Percentiles rank a stretch among this genome's conserved stretches.
Conservation (phyloP, 495 filamentous ascomycete genomes). For the Penicillium longicatenatum region DNA sequence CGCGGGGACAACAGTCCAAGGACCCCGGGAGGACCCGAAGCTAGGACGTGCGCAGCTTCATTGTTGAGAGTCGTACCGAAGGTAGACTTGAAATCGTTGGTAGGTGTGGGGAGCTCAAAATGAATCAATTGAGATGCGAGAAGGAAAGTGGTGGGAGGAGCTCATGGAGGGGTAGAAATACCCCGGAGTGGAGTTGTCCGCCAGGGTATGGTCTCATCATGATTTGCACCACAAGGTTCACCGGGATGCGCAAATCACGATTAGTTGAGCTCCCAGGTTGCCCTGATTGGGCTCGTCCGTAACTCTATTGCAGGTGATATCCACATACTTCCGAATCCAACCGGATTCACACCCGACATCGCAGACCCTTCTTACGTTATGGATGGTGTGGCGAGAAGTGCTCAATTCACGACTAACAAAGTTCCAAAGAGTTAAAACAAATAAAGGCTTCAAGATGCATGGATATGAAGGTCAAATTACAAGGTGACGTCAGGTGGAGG, state of each 20-base stretch:
- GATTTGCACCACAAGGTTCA: slow-evolving; percentile 15
- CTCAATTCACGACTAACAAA: slow-evolving; percentile 2
- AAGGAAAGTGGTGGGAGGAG: not conserved
- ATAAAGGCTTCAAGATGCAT: slow-evolving; percentile 18
- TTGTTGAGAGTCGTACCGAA: slow-evolving; percentile 42
- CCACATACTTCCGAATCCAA: slow-evolving; percentile 22
- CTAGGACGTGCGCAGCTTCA: slow-evolving; percentile 38
- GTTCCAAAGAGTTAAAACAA: slow-evolving; percentile 12
- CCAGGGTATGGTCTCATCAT: slow-evolving; percentile 12
- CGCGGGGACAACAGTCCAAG: slow-evolving; percentile 33
- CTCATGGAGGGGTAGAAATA: slow-evolving; percentile 27
- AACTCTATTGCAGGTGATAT: slow-evolving; percentile 14
- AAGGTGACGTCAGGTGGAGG: slow-evolving; percentile 8
- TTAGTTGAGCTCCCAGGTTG: not conserved
- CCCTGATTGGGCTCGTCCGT: slow-evolving; percentile 9
- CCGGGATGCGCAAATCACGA: slow-evolving; percentile 15
- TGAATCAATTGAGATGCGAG: slow-evolving; percentile 4
- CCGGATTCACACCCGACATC: slow-evolving; percentile 7
- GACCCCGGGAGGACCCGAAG: slow-evolving; percentile 8
- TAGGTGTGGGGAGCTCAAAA: not conserved
- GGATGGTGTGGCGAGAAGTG: not conserved
- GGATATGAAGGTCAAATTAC: slow-evolving; percentile 13
- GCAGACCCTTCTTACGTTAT: not conserved
- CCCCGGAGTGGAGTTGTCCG: slow-evolving; percentile 14
- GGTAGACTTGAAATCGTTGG: slow-evolving; percentile 14